Percentiles rank a stretch among this genome's conserved stretches.
Evolutionary conservation across 208 protist species (phyloP).

Genomic region (Herpetomonas samuelpessoai): DNA sequence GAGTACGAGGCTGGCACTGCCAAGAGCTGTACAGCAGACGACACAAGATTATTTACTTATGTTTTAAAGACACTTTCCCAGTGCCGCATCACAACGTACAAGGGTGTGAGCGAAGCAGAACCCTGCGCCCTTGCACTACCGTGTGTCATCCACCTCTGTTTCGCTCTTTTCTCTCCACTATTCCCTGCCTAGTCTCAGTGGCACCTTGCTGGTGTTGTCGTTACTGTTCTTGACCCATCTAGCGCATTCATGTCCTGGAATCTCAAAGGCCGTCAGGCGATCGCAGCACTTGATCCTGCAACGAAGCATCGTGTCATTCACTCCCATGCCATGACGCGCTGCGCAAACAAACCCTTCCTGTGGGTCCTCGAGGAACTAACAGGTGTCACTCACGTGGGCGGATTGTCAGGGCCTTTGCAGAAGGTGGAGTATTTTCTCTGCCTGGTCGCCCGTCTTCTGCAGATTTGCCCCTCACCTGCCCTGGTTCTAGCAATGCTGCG

Average conservation of each 20-base stretch:
- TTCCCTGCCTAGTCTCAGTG: too few relatives aligned
- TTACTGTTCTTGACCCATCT: too few relatives aligned
- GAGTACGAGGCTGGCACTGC: too few relatives aligned
- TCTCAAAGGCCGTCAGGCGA: conserved; percentile 58
- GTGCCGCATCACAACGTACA: too few relatives aligned
- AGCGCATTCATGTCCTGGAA: conserved; percentile 77
- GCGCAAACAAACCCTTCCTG: conserved; percentile 60
- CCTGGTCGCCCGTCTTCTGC: conserved; percentile 59
- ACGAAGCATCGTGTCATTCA: conserved; percentile 46
- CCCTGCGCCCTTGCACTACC: too few relatives aligned
- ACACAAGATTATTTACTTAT: too few relatives aligned
- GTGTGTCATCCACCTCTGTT: too few relatives aligned
- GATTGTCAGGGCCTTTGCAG: conserved; percentile 47
- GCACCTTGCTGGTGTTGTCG: too few relatives aligned
- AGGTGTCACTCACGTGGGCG: conserved; percentile 32
- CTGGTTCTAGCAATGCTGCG: conserved; percentile 66
- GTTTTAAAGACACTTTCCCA: too few relatives aligned
- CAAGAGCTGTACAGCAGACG: too few relatives aligned
- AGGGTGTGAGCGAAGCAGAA: too few relatives aligned
- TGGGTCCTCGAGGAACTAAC: conserved; percentile 68
- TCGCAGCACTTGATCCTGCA: conserved; percentile 51
- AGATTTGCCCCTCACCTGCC: conserved; percentile 50
- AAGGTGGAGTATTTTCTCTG: conserved; percentile 65
- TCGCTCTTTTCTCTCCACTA: too few relatives aligned
- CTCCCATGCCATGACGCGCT: conserved; percentile 60